Evolutionary conservation across 352 stramenopile genomes (phyloP).

Genomic region (Pythium insidiosum): DNA sequence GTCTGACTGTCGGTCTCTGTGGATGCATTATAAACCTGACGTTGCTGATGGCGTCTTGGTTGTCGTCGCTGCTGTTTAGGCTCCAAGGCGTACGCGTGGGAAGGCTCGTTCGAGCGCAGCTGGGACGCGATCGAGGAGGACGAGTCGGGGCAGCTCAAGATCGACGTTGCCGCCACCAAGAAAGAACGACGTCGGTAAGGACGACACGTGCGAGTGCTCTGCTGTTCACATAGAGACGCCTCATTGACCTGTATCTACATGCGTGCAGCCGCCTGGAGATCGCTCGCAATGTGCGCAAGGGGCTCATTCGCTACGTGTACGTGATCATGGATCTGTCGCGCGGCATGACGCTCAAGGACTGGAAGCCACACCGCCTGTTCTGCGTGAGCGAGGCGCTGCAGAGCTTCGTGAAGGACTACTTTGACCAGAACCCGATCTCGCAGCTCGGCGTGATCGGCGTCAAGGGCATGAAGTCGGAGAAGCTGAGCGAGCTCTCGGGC

Average conservation of each 20-base stretch:
- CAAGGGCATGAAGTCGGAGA: conserved; percentile 86
- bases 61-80: too few species aligned
- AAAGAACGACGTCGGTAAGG: conserved; percentile 66
- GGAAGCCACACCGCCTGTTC: conserved; percentile 73
- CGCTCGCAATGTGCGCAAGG: conserved; percentile 78
- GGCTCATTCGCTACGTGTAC: conserved; percentile 82
- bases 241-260: not conserved
- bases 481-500: conserved; percentile 86
- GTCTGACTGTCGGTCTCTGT: too few species aligned
- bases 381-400: conserved; percentile 64
- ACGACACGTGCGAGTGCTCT: too few species aligned
- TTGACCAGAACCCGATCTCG: conserved; percentile 93
- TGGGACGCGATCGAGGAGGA: conserved; percentile 86
- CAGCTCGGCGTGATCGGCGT: conserved; percentile 88
- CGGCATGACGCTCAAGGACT: conserved; percentile 84
- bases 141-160: conserved; percentile 74
- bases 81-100: conserved; percentile 75
- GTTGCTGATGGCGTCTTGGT: too few species aligned
- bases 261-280: conserved; percentile 62
- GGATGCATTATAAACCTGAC: too few species aligned
- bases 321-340: conserved; percentile 80
- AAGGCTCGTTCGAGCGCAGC: conserved; percentile 75
- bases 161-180: conserved; percentile 48
- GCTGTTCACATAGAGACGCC: not conserved
- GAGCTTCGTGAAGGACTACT: conserved; percentile 88